These are phyloP conservation scores for Clarireedia hainanense DNA, from an alignment of 2,329 filamentous ascomycete genomes.

Conservation along the genomic window DNA sequence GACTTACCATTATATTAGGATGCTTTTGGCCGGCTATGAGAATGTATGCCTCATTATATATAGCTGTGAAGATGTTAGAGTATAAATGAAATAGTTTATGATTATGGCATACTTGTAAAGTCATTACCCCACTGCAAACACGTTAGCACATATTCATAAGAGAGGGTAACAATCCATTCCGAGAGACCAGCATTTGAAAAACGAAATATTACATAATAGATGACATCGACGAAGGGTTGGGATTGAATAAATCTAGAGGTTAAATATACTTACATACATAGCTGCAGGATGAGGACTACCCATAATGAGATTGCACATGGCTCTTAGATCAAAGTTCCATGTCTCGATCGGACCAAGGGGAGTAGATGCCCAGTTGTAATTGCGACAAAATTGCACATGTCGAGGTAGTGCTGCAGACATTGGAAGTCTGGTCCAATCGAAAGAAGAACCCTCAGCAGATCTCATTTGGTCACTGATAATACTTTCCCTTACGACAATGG, in stretches of 20 bases:
- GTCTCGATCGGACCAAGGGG: constrained; percentile 66
- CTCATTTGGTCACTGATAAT: neutral
- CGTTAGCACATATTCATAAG: neutral
- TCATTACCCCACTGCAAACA: constrained; percentile 56
- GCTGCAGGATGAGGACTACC: constrained; percentile 66
- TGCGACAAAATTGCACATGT: constrained; percentile 67
- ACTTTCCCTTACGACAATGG: neutral
- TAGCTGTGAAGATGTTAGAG: constrained; percentile 31
- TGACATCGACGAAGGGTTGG: neutral
- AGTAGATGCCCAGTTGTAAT: constrained; percentile 65
- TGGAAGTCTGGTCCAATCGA: constrained; percentile 75
- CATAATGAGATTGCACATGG: constrained; percentile 79
- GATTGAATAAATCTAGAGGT: neutral
- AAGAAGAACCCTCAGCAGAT: constrained; percentile 32
- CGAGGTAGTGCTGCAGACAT: constrained; percentile 53
- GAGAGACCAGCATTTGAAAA: neutral
- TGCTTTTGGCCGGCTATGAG: constrained; percentile 70
- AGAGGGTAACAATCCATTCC: neutral
- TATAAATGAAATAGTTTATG: neutral
- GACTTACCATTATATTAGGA: constrained; percentile 53
- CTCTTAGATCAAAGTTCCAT: constrained; percentile 64
- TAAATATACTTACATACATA: constrained; percentile 44
- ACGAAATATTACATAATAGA: neutral
- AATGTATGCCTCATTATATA: constrained; percentile 68
- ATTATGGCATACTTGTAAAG: constrained; percentile 34